These are phyloP conservation scores for Gossypium rotundifolium DNA, from an alignment of 345 rosid species.

Conservation along the genomic window DNA sequence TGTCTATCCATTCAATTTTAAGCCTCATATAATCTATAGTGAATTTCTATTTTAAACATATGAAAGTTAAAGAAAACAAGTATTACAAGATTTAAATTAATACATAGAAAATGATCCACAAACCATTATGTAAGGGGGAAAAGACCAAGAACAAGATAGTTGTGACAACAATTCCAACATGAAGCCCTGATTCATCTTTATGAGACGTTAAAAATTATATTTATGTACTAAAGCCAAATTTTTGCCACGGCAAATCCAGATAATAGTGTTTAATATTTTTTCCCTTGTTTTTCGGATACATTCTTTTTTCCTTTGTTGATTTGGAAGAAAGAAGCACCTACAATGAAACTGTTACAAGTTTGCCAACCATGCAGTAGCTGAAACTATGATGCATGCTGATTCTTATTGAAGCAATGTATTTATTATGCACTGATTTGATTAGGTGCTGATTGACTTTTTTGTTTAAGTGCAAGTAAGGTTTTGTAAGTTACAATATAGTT, in stretches of 20 bases:
- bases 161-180: not conserved
- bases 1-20: not conserved
- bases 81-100: not conserved
- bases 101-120: not conserved
- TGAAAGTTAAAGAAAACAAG: not conserved
- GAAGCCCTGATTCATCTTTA: not conserved
- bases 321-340: too few relatives aligned
- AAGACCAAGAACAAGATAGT: not conserved
- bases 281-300: too few relatives aligned
- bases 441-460: too few relatives aligned
- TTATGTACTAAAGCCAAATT: not conserved
- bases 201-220: not conserved
- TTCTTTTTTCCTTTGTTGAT: too few relatives aligned
- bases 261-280: too few relatives aligned
- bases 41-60: not conserved
- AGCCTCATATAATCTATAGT: not conserved
- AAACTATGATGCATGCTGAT: too few relatives aligned
- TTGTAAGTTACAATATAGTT: too few relatives aligned
- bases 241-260: not conserved
- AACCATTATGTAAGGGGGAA: not conserved
- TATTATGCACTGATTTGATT: too few relatives aligned
- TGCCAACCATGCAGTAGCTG: too few relatives aligned
- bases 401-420: too few relatives aligned
- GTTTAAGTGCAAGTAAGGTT: too few relatives aligned
- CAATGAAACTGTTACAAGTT: too few relatives aligned